Base-by-base conservation (phyloP, 768 basidiomycete genomes). In the Paxillus involutus region DNA sequence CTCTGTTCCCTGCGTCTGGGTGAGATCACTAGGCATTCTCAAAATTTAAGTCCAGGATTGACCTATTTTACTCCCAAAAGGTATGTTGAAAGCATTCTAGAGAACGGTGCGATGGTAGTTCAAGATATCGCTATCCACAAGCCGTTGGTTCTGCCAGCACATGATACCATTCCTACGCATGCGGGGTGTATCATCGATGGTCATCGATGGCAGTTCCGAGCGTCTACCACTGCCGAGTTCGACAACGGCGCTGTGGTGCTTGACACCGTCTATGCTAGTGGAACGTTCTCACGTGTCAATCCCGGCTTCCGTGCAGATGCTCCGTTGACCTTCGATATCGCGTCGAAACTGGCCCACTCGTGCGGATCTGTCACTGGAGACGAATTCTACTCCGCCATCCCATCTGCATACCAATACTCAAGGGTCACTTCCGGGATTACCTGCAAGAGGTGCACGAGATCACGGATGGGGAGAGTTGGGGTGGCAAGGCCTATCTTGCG, bases 1-100 rank as follows among this genome's bases (percentile, higher is more conserved):
- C 75, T 0, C 75, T 76, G 45, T 69, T 75, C 69, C 73, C 75
- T 11, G 74, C 74, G 8, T 64, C 74, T 30, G 76, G 73, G 0
- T 77, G 63, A 45, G 47, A 76, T 1, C 74, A 77, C 52, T 59
- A 8, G 44, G 53, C 40, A 47, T 35, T 37, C 47, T 33, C 33
- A 19, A 30, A 16, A 29, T 8, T 10, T 2, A n/a, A 24, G 16
- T 19, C n/a, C 7, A 52, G 41, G 32, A 13, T 14, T 42, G 11
- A 49, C 35, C 29, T 14, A 6, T 35, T n/a, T 43, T 26, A 10
- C 30, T 26, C 1, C 10, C 12, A 30, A 10, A 17, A 58, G 57
- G 17, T 58, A 58, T 37, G 36, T 53, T n/a, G 57, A 58, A 37
- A 48, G 53, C 37, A 59, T 57, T 44, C 46, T 63, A 10, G 62